These are phyloP conservation scores for Heliamphora exappendiculata DNA, from an alignment of 148 eudicot species.

Conservation along the genomic window DNA sequence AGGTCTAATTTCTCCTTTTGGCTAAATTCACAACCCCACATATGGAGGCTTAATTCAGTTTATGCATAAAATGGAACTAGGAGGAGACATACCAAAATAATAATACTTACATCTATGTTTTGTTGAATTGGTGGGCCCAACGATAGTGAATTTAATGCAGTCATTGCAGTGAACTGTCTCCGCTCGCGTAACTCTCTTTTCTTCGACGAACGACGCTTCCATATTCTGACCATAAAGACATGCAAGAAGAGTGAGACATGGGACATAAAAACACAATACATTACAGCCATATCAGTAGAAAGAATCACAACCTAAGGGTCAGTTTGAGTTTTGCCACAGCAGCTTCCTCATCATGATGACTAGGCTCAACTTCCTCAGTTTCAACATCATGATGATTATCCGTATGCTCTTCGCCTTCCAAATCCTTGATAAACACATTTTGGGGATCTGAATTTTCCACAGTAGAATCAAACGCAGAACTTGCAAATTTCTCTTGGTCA, in stretches of 20 bases:
- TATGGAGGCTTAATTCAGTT: neutral
- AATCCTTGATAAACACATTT: constrained; percentile 26
- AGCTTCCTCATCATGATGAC: constrained; percentile 58
- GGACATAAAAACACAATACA: constrained; percentile 1
- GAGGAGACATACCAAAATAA: neutral
- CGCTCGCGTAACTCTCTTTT: constrained; percentile 59
- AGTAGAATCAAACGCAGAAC: constrained; percentile 26
- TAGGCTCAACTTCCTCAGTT: constrained; percentile 27
- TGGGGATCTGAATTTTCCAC: constrained; percentile 19
- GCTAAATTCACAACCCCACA: neutral
- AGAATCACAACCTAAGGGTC: constrained; percentile 49
- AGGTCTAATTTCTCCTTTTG: neutral
- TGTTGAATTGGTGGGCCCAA: constrained; percentile 72
- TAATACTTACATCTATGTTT: constrained; percentile 39
- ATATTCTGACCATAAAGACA: constrained; percentile 45
- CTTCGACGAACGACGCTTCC: constrained; percentile 62
- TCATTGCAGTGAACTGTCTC: constrained; percentile 65
- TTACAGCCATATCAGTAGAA: constrained; percentile 8
- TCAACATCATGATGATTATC: constrained; percentile 28
- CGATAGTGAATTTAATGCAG: constrained; percentile 73
- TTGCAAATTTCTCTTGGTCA: constrained; percentile 20
- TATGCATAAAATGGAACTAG: neutral
- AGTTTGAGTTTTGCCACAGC: constrained; percentile 73
- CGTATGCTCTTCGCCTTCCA: constrained; percentile 24
- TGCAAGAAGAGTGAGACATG: constrained; percentile 12